Conservation (phyloP, 495 filamentous ascomycete genomes). For the Aspergillus olivimuriae region DNA sequence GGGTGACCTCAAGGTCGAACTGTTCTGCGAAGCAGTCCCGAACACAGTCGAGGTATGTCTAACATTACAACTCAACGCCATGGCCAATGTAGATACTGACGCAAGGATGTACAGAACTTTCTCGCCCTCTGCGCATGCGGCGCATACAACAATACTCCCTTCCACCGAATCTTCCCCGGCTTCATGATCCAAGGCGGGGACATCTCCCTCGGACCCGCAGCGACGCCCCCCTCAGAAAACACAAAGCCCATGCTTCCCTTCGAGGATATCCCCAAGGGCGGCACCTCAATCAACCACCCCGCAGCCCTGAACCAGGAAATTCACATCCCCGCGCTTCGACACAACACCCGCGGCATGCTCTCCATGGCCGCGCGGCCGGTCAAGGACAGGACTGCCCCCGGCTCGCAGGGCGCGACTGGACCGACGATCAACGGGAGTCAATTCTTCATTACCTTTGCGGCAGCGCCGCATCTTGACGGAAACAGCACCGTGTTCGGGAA, state of each 20-base stretch:
- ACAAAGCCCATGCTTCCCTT: constrained; percentile 37
- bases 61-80: too few species aligned
- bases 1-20: constrained; percentile 90
- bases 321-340: constrained; percentile 65
- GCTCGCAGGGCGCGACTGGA: constrained; percentile 41
- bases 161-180: constrained; percentile 81
- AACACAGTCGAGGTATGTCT: constrained; percentile 73
- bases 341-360: constrained; percentile 80
- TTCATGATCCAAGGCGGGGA: constrained; percentile 94
- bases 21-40: constrained; percentile 92
- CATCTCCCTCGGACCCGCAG: constrained; percentile 54
- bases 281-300: constrained; percentile 76
- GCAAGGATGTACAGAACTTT: constrained; percentile 82
- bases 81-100: too few species aligned
- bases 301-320: constrained; percentile 87
- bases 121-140: constrained; percentile 86
- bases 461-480: constrained; percentile 88
- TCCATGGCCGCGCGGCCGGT: constrained; percentile 82
- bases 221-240: constrained; percentile 27
- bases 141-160: constrained; percentile 82
- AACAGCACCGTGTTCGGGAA: constrained; percentile 91
- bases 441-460: constrained; percentile 85
- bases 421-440: constrained; percentile 85
- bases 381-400: constrained; percentile 49
- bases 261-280: constrained; percentile 62